A percentile compares a stretch with the other conserved stretches of the same genome.
phyloP scores from a whole-genome alignment of 371 early-diverging fungal species.

The Fennellomyces sp. region DNA sequence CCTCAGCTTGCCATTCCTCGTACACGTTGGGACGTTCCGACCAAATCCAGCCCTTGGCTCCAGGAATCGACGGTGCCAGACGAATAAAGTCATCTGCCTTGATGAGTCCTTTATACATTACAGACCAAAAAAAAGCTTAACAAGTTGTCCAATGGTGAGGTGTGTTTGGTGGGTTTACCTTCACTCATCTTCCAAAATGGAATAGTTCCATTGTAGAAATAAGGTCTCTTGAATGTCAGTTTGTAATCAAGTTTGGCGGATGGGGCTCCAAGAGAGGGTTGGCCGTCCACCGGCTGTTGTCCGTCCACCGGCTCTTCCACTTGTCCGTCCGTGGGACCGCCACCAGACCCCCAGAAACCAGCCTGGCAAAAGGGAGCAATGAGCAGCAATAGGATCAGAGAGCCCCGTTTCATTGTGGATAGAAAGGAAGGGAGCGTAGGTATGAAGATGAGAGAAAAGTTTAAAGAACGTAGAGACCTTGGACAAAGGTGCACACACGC shows the following conservation, averaged over 20 bases:
- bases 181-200: slow-evolving; percentile 61
- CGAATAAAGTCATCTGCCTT: slow-evolving; percentile 66
- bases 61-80: slow-evolving; percentile 69
- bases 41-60: slow-evolving; percentile 73
- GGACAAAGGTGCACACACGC: too few relatives aligned
- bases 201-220: slow-evolving; percentile 52
- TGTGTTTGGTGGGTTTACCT: slow-evolving; percentile 32
- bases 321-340: background rate
- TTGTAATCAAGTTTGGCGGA: slow-evolving; percentile 63
- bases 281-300: background rate
- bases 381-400: background rate
- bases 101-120: slow-evolving; percentile 55
- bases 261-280: too few relatives aligned
- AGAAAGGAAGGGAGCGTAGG: too few relatives aligned
- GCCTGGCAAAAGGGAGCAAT: background rate
- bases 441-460: too few relatives aligned
- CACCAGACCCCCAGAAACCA: background rate
- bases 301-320: background rate
- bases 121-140: background rate
- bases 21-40: slow-evolving; percentile 64
- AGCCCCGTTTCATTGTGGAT: background rate
- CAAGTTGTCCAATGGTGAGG: background rate
- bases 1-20: slow-evolving; percentile 77
- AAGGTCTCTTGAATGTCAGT: slow-evolving; percentile 67
- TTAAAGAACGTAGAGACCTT: too few relatives aligned